Percentiles rank a stretch among this genome's conserved stretches.
Conservation (phyloP, 1,284 basidiomycete genomes). For the Prillingera fragicola region DNA sequence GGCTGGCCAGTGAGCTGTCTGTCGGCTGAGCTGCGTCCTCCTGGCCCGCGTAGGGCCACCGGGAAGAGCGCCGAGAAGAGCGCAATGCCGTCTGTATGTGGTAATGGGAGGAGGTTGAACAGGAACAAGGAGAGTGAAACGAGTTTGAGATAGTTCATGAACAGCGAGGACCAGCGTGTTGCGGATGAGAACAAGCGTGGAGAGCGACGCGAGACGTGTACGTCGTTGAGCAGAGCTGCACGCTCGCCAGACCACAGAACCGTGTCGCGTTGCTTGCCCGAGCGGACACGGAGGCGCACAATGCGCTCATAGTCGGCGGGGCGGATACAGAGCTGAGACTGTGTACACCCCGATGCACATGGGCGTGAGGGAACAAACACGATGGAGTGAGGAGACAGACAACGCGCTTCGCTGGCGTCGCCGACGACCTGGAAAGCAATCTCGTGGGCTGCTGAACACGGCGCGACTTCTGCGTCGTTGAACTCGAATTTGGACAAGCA, state of each 20-base stretch:
- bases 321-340: slow-evolving; percentile 30
- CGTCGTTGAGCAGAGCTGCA: slow-evolving; percentile 20
- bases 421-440: slow-evolving; percentile 12
- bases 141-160: slow-evolving; percentile 35
- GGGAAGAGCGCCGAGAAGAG: slow-evolving; percentile 26
- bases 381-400: slow-evolving; percentile 32
- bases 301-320: slow-evolving; percentile 23
- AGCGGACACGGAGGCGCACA: slow-evolving; percentile 25
- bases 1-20: slow-evolving; percentile 6
- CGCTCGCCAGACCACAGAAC: slow-evolving; percentile 37
- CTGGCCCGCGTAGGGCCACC: background rate
- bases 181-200: slow-evolving; percentile 22
- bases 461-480: slow-evolving; percentile 2
- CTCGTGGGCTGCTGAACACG: slow-evolving; percentile 5
- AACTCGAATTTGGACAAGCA: slow-evolving; percentile 12
- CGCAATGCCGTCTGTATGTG: slow-evolving; percentile 39
- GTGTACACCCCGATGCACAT: too few species aligned
- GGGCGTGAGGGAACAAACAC: slow-evolving; percentile 22
- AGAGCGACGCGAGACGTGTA: slow-evolving; percentile 22
- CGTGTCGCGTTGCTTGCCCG: slow-evolving; percentile 7
- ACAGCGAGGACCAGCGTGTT: slow-evolving; percentile 29
- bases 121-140: slow-evolving; percentile 40
- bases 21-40: background rate
- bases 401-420: slow-evolving; percentile 19
- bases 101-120: slow-evolving; percentile 45